Conservation (phyloP, 306 rosid species). For the Fragaria nilgerrensis region DNA sequence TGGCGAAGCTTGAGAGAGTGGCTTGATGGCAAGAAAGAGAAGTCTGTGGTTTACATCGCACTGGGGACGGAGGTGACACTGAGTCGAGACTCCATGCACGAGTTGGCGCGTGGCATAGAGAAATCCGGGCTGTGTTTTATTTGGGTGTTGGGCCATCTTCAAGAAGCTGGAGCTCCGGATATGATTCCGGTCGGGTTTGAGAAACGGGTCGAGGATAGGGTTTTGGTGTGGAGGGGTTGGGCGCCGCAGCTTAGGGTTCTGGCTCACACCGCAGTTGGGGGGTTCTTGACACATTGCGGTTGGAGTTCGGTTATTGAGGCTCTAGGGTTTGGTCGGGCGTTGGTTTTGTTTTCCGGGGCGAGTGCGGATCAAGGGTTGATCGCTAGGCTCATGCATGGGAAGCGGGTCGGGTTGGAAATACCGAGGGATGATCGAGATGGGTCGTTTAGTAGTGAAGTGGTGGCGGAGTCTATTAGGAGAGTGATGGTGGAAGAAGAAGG, state of each 20-base stretch:
- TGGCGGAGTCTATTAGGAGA: conserved; percentile 5
- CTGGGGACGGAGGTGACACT: conserved; percentile 24
- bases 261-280: background rate
- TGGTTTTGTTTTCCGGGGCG: conserved; percentile 16
- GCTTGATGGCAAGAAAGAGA: conserved; percentile 9
- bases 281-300: conserved; percentile 29
- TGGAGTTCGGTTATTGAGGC: conserved; percentile 30
- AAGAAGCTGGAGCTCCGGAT: background rate
- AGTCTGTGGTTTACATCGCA: conserved; percentile 29
- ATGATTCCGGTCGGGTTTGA: conserved; percentile 10
- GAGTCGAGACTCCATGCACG: conserved; percentile 7
- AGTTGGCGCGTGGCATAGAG: conserved; percentile 30
- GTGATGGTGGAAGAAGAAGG: conserved; percentile 22
- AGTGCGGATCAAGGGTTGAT: conserved; percentile 20
- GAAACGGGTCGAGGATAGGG: conserved; percentile 4
- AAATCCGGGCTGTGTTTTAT: conserved; percentile 20
- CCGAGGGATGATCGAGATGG: conserved; percentile 14
- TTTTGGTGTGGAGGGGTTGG: conserved; percentile 22
- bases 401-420: conserved; percentile 16
- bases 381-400: background rate
- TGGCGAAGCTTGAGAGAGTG: conserved; percentile 12
- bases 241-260: conserved; percentile 19
- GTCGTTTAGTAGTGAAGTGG: conserved; percentile 19
- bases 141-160: conserved; percentile 22
- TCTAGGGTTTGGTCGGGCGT: conserved; percentile 2